A percentile compares a stretch with the other conserved stretches of the same genome.
phyloP scores from a whole-genome alignment of 1,139 yeast genomes.

The Pichia sp. region DNA sequence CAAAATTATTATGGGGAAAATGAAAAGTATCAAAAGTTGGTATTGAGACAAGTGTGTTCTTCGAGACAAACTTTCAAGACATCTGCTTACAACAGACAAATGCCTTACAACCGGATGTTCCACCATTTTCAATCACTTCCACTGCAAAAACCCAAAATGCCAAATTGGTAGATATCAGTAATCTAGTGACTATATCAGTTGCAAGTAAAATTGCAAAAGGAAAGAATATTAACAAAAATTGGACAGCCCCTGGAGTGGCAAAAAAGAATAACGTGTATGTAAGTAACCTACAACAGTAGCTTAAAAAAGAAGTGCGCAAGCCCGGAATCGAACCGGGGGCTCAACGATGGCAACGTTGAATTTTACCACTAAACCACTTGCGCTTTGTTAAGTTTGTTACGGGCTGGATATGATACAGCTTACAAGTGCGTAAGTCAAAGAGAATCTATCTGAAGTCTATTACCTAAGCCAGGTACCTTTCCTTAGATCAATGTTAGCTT shows the following conservation, averaged over 20 bases:
- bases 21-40: constrained; percentile 8
- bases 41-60: constrained; percentile 5
- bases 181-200: no score
- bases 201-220: no score
- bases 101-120: constrained; percentile 9
- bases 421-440: background rate
- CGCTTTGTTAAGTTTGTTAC: constrained; percentile 5
- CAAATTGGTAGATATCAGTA: no score
- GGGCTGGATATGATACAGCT: background rate
- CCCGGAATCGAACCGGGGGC: constrained; percentile 23
- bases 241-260: no score
- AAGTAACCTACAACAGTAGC: background rate
- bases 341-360: constrained; percentile 22
- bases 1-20: constrained; percentile 11
- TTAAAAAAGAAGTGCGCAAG: constrained; percentile 16
- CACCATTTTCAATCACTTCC: background rate
- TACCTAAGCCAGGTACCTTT: no score
- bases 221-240: no score
- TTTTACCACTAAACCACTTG: constrained; percentile 22
- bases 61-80: background rate
- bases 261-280: background rate
- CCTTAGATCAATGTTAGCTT: no score
- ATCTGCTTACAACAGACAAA: background rate
- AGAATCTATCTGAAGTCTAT: no score
- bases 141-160: no score